These are phyloP conservation scores for Piper betle DNA, from an alignment of 164 flowering plant genomes.

Conservation along the genomic window DNA sequence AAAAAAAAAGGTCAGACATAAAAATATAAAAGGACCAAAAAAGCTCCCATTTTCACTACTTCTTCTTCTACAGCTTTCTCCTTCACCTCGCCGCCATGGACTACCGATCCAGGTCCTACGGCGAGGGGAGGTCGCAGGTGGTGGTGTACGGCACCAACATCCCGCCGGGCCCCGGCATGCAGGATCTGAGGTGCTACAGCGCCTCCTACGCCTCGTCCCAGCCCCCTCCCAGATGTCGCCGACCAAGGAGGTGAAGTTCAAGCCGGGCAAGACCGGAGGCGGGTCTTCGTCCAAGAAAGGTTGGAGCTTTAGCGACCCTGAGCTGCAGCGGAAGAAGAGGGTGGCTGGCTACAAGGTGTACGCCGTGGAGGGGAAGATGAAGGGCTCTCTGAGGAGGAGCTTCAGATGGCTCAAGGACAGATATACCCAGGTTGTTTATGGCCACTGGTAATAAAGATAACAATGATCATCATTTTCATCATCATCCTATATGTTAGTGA, in stretches of 20 bases:
- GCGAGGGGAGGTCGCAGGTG: neutral
- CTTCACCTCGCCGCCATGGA: neutral
- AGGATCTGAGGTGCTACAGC: conserved; percentile 19
- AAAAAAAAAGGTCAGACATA: too few relatives aligned
- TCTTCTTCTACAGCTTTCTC: neutral
- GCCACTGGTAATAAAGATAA: conserved; percentile 41
- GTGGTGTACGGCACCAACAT: conserved; percentile 10
- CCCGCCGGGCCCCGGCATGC: conserved; percentile 9
- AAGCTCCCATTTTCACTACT: too few relatives aligned
- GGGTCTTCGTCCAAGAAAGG: conserved; percentile 12
- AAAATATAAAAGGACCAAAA: too few relatives aligned
- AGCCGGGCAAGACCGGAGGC: conserved; percentile 10
- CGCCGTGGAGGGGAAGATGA: conserved; percentile 40
- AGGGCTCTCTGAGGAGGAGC: conserved; percentile 32
- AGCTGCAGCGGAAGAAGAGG: conserved; percentile 32
- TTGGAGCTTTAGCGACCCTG: conserved; percentile 28
- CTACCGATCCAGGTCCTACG: neutral
- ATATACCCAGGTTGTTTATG: conserved; percentile 21
- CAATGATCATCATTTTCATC: too few relatives aligned
- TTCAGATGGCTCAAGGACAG: conserved; percentile 34
- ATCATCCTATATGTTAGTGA: too few relatives aligned
- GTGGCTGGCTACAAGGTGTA: conserved; percentile 38
- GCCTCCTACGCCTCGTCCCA: conserved; percentile 13
- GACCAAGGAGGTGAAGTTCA: conserved; percentile 15
- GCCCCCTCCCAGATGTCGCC: conserved; percentile 8